phyloP scores from a whole-genome alignment of 805 yeast genomes.

The Hanseniaspora hatyaiensis region DNA sequence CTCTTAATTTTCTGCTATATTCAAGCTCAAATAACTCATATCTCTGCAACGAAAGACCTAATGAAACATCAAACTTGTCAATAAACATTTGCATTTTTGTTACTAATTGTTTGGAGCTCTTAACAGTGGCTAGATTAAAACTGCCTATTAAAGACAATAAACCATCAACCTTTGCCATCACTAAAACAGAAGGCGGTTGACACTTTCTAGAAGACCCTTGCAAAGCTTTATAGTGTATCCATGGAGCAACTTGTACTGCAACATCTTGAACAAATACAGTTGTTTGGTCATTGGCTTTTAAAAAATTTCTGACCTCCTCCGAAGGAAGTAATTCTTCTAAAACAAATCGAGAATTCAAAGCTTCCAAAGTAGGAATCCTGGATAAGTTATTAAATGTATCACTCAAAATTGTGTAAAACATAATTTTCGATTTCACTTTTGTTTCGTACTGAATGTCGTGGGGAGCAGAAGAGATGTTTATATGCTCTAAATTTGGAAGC shows the following conservation, averaged over 20 bases:
- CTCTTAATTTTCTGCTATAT: slow-evolving; percentile 44
- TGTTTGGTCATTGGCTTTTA: slow-evolving; percentile 7
- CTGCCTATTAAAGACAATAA: slow-evolving; percentile 8
- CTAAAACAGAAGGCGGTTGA: slow-evolving; percentile 1
- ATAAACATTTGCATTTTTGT: slow-evolving; percentile 1
- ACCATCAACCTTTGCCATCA: slow-evolving; percentile 15
- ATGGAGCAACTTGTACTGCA: slow-evolving; percentile 13
- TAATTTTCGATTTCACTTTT: slow-evolving; percentile 7
- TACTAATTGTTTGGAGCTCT: slow-evolving; percentile 2
- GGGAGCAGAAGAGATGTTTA: background rate
- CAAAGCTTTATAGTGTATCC: slow-evolving; percentile 1
- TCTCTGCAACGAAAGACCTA: slow-evolving; percentile 12
- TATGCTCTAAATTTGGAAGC: background rate
- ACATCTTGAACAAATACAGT: slow-evolving; percentile 1
- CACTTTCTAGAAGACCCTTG: background rate
- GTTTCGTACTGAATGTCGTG: slow-evolving; percentile 8
- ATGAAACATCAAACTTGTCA: slow-evolving; percentile 12
- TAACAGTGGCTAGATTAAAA: background rate
- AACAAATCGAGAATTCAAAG: background rate
- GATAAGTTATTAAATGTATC: slow-evolving; percentile 2
- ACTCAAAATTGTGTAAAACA: slow-evolving; percentile 5
- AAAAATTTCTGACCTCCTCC: background rate
- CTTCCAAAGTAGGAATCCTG: background rate
- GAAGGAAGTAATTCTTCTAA: slow-evolving; percentile 4
- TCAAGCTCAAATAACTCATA: slow-evolving; percentile 38